These are phyloP conservation scores for Aureobasidium uvarum DNA, from an alignment of 2,329 filamentous ascomycete species.

Conservation along the genomic window DNA sequence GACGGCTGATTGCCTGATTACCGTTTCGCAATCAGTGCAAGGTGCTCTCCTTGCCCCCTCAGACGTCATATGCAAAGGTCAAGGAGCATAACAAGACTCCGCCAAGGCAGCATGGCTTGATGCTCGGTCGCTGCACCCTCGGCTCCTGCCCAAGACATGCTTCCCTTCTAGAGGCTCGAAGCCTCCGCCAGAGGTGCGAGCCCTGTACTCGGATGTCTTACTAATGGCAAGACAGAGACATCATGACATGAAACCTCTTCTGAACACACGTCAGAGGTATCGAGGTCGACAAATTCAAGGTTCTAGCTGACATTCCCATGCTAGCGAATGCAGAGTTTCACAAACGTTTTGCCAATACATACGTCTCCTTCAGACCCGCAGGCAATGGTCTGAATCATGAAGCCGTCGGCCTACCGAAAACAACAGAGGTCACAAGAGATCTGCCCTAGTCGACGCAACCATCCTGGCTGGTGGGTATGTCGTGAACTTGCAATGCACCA, in stretches of 20 bases:
- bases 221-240: conserved; percentile 6
- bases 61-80: conserved; percentile 14
- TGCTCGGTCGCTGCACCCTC: neutral
- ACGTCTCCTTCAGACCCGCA: conserved; percentile 15
- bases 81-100: conserved; percentile 8
- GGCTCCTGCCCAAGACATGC: conserved; percentile 15
- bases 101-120: conserved; percentile 17
- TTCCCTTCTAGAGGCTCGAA: conserved; percentile 10
- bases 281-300: conserved; percentile 2
- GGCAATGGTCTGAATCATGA: conserved; percentile 16
- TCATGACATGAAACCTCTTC: conserved; percentile 5
- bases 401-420: conserved; percentile 21
- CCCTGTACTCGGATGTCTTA: conserved; percentile 13
- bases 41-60: conserved; percentile 21
- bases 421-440: neutral
- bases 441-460: conserved; percentile 1
- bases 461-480: conserved; percentile 14
- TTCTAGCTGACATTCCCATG: conserved; percentile 25
- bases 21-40: conserved; percentile 22
- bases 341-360: conserved; percentile 26
- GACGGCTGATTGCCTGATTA: conserved; percentile 23
- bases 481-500: neutral
- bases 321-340: conserved; percentile 26
- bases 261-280: conserved; percentile 16
- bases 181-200: conserved; percentile 1